Base-by-base conservation (phyloP, 1,284 basidiomycete species). In the Apiotrichum sp. region DNA sequence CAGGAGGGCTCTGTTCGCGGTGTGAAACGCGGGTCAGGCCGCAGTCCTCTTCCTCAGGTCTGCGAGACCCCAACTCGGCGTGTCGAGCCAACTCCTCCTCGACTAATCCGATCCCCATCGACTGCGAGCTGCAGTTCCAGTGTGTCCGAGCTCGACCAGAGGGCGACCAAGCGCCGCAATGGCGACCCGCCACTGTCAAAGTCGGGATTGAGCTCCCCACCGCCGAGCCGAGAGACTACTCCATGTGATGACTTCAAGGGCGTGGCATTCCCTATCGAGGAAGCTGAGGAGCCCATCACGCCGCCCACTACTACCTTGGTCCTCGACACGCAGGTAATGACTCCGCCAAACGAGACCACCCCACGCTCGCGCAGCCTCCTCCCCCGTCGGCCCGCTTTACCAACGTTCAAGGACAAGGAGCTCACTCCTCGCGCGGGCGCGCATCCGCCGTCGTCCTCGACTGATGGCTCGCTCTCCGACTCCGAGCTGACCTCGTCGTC, bases 171-270 rank as follows among this genome's bases (percentile, higher is more conserved):
- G 46, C 55, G 61, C 7, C 52, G 61, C 7, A 54, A 52, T 10
- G 50, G 52, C 2, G 57, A 58, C 31, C 40, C 55, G 11, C 52
- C 55, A 6, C 54, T 53, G 9, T 10, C 55, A 31, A 57, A 59
- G 48, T 59, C 58, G 1, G 63, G 65, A 2, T 43, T 62, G 4
- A 62, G 58, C 42, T 65, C 63, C 13, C 65, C 65, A 1, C 65
- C 65, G 1, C 62, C 62, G 1, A 63, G 59, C 38, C 60, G 65
- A 8, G 63, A 65, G 31, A 32, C 51, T 1, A 58, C 63, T 3
- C 65, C 58, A 0, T 45, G 22, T 22, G 56, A 53, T 14, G 53
- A 48, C 14, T 6, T 35, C 9, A 29, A 13, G 16, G 14, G 22
- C 6, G 16, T 47, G 4, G 53, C 58, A 1, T 57, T 53, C 22